A percentile compares a stretch with the other conserved stretches of the same genome.
phyloP scores from a whole-genome alignment of 768 basidiomycete genomes.

The Mrakia frigida region DNA sequence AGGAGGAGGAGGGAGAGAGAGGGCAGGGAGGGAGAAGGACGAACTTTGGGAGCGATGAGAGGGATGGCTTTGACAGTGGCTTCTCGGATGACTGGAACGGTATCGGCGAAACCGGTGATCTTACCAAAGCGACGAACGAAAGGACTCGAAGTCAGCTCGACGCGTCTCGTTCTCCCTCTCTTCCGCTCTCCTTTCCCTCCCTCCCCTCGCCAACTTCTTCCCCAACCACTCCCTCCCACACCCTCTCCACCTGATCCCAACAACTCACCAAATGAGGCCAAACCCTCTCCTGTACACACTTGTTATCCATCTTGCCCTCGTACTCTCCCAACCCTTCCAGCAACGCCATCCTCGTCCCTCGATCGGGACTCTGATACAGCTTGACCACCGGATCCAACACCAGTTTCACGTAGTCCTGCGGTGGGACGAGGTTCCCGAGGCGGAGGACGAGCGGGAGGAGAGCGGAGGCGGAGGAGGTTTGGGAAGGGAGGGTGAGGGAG shows the following conservation, averaged over 20 bases:
- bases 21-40: conserved; percentile 1
- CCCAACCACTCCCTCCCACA: too few species aligned
- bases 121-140: too few species aligned
- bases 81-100: conserved; percentile 87
- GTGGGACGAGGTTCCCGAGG: conserved; percentile 41
- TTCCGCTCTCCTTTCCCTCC: too few species aligned
- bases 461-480: conserved; percentile 20
- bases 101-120: conserved; percentile 96
- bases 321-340: conserved; percentile 80
- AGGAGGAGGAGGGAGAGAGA: neutral
- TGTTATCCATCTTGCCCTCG: conserved; percentile 78
- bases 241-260: neutral
- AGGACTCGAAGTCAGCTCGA: neutral
- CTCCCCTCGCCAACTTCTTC: too few species aligned
- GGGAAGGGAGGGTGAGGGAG: conserved; percentile 40
- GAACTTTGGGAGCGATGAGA: conserved; percentile 75
- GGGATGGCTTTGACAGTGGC: conserved; percentile 85
- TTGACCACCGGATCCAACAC: conserved; percentile 75
- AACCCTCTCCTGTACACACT: conserved; percentile 75
- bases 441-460: conserved; percentile 49
- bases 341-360: conserved; percentile 88
- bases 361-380: conserved; percentile 80
- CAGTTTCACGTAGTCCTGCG: conserved; percentile 55
- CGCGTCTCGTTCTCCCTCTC: neutral
- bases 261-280: conserved; percentile 81